Evolutionary conservation across 2,329 filamentous ascomycete species (phyloP).

Genomic region (Paramyrothecium roridum): DNA sequence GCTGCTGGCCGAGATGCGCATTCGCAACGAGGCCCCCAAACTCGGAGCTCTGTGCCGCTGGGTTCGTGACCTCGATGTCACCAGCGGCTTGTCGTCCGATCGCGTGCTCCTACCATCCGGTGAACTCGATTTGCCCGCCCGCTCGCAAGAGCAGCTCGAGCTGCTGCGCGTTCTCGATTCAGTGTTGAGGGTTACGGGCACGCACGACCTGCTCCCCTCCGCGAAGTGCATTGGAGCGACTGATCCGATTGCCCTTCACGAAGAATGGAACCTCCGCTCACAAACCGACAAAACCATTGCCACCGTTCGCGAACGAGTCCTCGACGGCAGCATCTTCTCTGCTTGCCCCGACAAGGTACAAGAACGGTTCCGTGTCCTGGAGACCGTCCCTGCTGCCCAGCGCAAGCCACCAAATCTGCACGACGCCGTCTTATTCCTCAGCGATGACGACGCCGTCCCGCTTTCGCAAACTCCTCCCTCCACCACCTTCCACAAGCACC

Average conservation of each 20-base stretch:
- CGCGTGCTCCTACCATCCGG: background rate
- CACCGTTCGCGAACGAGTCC: constrained; percentile 53
- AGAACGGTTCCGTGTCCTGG: constrained; percentile 52
- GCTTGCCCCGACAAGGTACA: constrained; percentile 31
- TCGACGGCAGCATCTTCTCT: constrained; percentile 53
- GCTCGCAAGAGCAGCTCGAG: constrained; percentile 27
- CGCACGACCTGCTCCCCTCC: constrained; percentile 47
- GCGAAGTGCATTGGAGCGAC: constrained; percentile 26
- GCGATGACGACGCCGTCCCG: constrained; percentile 52
- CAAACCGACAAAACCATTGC: constrained; percentile 27
- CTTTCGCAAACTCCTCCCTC: constrained; percentile 41
- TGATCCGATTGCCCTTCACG: constrained; percentile 53
- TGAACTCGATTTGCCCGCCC: constrained; percentile 28
- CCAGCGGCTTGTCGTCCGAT: constrained; percentile 58
- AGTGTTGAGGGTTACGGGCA: constrained; percentile 60
- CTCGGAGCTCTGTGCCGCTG: constrained; percentile 68
- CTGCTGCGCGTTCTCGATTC: constrained; percentile 61
- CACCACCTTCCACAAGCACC: constrained; percentile 57
- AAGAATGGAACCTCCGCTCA: constrained; percentile 57
- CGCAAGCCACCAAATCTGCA: constrained; percentile 68
- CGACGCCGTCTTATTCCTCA: constrained; percentile 62
- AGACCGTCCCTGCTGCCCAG: constrained; percentile 55
- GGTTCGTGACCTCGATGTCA: constrained; percentile 68
- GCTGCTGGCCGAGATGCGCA: constrained; percentile 66
- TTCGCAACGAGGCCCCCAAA: constrained; percentile 62